phyloP scores from a whole-genome alignment of 108 stramenopile genomes.

The Chaetoceros tenuissimus region DNA sequence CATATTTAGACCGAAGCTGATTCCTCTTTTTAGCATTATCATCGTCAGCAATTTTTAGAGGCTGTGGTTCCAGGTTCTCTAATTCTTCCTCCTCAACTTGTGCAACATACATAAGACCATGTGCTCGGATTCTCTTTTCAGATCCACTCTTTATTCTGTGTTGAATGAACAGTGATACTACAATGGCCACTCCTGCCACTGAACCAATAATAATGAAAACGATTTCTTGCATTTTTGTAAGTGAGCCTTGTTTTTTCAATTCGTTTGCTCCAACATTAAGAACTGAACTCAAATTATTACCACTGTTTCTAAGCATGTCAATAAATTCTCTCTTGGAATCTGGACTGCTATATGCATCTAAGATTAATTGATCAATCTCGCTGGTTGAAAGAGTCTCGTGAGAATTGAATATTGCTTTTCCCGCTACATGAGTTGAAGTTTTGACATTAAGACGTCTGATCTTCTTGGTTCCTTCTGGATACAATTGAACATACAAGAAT shows the following conservation, averaged over 20 bases:
- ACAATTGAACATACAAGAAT: not conserved
- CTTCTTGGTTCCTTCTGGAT: not conserved
- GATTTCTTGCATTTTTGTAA: not conserved
- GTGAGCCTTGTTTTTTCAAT: not conserved
- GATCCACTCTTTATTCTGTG: no score
- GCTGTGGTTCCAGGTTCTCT: not conserved
- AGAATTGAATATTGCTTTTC: not conserved
- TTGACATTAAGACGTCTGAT: not conserved
- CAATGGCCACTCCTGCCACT: not conserved
- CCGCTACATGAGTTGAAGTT: not conserved
- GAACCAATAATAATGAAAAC: not conserved
- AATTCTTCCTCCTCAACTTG: no score
- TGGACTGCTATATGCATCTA: not conserved
- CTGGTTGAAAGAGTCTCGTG: not conserved
- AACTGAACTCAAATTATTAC: not conserved
- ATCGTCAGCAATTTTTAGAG: not conserved
- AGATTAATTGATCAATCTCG: not conserved
- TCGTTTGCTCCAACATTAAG: not conserved
- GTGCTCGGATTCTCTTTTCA: no score
- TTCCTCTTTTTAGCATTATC: not conserved
- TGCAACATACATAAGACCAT: no score
- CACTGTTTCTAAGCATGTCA: not conserved
- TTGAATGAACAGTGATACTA: not conserved
- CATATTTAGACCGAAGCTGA: not conserved
- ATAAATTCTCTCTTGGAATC: not conserved